Evolutionary conservation across 2,329 filamentous ascomycete species (phyloP), one percentile per base, ranked within the genome.

Genomic region (Orbilia brochopaga): DNA sequence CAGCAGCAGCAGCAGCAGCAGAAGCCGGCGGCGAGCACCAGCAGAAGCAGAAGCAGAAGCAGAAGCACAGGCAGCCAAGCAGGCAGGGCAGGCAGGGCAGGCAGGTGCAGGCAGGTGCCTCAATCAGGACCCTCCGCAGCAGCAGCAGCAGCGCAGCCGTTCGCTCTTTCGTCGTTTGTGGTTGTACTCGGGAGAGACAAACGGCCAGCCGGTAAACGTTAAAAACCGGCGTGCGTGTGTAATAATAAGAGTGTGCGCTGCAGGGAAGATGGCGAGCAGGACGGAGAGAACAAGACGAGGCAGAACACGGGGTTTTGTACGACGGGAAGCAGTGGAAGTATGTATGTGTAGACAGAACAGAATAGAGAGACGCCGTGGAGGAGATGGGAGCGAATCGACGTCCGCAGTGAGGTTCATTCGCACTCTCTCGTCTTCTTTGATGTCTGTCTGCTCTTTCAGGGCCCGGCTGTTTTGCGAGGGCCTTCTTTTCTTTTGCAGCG

Each of bases 101-200:
- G 40, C 37, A 60, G 56, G 57, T 35, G 48, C 24, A 66, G 62
- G 65, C 65, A 69, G 65, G 65, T 63, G 65, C 57, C 61, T 62
- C 64, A 69, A 54, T 54, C 50, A 53, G 56, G 62, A 15, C 35
- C 53, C 13, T 56, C 35, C 35, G 4, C 58, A n/a, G n/a, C n/a
- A n/a, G n/a, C n/a, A n/a, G n/a, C n/a, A n/a, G n/a, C n/a, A n/a
- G n/a, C n/a, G n/a, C n/a, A n/a, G n/a, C n/a, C n/a, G n/a, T n/a
- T n/a, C n/a, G n/a, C n/a, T n/a, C n/a, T n/a, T n/a, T n/a, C n/a
- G n/a, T n/a, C n/a, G n/a, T n/a, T n/a, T n/a, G 61, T 17, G 35
- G 54, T 66, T 24, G 55, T 67, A 63, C 54, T 64, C 66, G 66
- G 66, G 64, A 70, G 54, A 70, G 66, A 70, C 66, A 70, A 70